Evolutionary conservation across 1,139 yeast species (phyloP).

Genomic region (Diutina neorugosa): DNA sequence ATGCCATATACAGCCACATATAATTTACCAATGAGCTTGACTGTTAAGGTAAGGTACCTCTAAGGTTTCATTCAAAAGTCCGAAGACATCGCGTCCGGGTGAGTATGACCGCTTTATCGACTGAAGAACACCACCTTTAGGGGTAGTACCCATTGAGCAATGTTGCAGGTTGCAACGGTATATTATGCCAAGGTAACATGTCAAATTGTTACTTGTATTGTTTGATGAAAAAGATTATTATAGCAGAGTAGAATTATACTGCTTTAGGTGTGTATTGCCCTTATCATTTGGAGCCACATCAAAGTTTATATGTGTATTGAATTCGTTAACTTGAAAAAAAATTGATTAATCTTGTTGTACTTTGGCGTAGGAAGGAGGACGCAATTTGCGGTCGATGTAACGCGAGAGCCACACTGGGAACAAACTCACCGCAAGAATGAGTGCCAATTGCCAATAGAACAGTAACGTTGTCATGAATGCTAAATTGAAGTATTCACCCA

Average conservation of each 20-base stretch:
- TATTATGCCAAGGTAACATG: not conserved
- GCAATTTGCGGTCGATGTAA: constrained; percentile 56
- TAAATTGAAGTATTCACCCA: constrained; percentile 75
- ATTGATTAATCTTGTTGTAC: constrained; percentile 53
- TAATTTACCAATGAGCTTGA: not conserved
- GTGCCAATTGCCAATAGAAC: constrained; percentile 59
- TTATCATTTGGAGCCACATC: too few relatives aligned
- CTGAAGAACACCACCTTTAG: too few relatives aligned
- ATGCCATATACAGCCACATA: not conserved
- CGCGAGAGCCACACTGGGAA: constrained; percentile 86
- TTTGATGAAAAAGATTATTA: too few relatives aligned
- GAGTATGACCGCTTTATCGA: too few relatives aligned
- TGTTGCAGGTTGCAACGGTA: not conserved
- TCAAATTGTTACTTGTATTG: not conserved
- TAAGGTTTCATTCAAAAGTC: too few relatives aligned
- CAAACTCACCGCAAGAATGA: constrained; percentile 59
- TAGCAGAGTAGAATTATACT: too few relatives aligned
- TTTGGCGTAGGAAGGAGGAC: constrained; percentile 97
- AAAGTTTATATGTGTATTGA: not conserved
- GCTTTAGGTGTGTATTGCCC: too few relatives aligned
- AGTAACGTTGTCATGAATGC: constrained; percentile 42
- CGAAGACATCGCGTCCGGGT: too few relatives aligned
- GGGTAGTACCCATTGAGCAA: not conserved
- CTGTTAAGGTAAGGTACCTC: too few relatives aligned
- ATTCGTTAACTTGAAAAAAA: not conserved